Percentiles rank a stretch among this genome's conserved stretches.
Conservation (phyloP, 768 basidiomycete genomes). For the Pulveroboletus sp. region DNA sequence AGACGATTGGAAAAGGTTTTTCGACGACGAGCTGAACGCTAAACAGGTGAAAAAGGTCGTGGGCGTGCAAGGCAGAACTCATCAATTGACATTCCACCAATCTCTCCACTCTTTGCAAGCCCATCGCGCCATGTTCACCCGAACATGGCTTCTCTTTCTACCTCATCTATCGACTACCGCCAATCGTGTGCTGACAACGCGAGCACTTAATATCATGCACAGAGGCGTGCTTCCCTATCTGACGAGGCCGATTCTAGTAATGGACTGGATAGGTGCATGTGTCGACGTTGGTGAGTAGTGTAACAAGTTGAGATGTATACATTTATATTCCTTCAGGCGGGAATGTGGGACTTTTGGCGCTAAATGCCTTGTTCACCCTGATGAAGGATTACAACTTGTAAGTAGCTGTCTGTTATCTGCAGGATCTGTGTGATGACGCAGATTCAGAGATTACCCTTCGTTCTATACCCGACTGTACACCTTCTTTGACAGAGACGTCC, state of each 20-base stretch:
- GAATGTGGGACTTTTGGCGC: constrained; percentile 76
- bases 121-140: constrained; percentile 77
- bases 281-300: constrained; percentile 67
- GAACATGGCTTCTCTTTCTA: constrained; percentile 73
- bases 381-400: constrained; percentile 94
- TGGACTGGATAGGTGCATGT: constrained; percentile 88
- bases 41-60: constrained; percentile 36
- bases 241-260: constrained; percentile 71
- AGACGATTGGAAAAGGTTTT: constrained; percentile 78
- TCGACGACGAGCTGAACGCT: constrained; percentile 55
- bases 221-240: constrained; percentile 79
- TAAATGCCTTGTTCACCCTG: constrained; percentile 87
- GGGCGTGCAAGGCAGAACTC: constrained; percentile 44
- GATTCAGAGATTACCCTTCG: constrained; percentile 82
- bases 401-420: constrained; percentile 29
- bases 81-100: constrained; percentile 70
- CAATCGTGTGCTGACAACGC: constrained; percentile 41
- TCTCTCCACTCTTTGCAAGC: constrained; percentile 72
- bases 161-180: constrained; percentile 46
- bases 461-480: constrained; percentile 92
- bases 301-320: background rate
- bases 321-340: constrained; percentile 52
- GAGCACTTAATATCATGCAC: constrained; percentile 77
- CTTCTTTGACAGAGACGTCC: constrained; percentile 80
- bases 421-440: constrained; percentile 1